Percentiles rank a stretch among this genome's conserved stretches.
Conservation (phyloP, 2,329 filamentous ascomycete species). For the Rutstroemia sp. region DNA sequence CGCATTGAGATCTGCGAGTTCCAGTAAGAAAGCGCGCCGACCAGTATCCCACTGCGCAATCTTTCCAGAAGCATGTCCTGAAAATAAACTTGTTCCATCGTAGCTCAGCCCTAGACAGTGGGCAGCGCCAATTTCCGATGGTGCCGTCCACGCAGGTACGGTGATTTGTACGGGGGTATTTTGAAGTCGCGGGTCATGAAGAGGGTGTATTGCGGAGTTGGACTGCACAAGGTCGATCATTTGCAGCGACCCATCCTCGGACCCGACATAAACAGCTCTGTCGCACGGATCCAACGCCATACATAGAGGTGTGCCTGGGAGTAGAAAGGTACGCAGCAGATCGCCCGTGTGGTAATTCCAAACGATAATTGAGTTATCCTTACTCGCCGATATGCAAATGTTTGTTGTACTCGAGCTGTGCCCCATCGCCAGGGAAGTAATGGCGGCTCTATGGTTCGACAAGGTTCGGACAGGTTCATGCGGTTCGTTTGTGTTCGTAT, state of each 20-base stretch:
- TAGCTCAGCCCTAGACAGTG: slow-evolving; percentile 69
- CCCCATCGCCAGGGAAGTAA: slow-evolving; percentile 57
- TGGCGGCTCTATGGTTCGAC: slow-evolving; percentile 66
- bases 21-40: slow-evolving; percentile 20
- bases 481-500: slow-evolving; percentile 43
- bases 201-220: slow-evolving; percentile 32
- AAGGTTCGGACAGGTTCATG: slow-evolving; percentile 71
- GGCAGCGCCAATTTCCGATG: slow-evolving; percentile 42
- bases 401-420: slow-evolving; percentile 67
- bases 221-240: slow-evolving; percentile 64
- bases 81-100: slow-evolving; percentile 72
- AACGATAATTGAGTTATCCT: slow-evolving; percentile 80
- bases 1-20: slow-evolving; percentile 52
- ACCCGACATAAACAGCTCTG: slow-evolving; percentile 72
- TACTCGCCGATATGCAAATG: slow-evolving; percentile 75
- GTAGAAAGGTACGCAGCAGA: slow-evolving; percentile 71
- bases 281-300: slow-evolving; percentile 74
- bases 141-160: slow-evolving; percentile 40
- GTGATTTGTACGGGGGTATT: slow-evolving; percentile 50
- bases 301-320: slow-evolving; percentile 66
- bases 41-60: slow-evolving; percentile 73
- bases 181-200: slow-evolving; percentile 40
- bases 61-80: slow-evolving; percentile 74
- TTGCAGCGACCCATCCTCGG: slow-evolving; percentile 74
- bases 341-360: slow-evolving; percentile 86